Conservation (phyloP, 2,329 filamentous ascomycete genomes). For the Akanthomyces dipterigenus region DNA sequence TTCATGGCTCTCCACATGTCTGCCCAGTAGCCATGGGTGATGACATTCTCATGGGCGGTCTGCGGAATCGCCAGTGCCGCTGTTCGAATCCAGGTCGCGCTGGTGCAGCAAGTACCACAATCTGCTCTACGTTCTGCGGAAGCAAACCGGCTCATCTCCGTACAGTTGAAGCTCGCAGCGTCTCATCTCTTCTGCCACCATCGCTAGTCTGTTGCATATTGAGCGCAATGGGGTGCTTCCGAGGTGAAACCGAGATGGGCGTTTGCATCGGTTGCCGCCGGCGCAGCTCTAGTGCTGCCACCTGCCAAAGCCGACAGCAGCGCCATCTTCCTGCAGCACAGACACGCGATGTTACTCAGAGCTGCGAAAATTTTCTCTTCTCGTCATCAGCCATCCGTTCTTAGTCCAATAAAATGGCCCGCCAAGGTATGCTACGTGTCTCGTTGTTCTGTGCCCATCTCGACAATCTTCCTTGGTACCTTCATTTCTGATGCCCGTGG, state of each 20-base stretch:
- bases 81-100: not conserved
- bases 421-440: not conserved
- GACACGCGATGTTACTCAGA: constrained; percentile 1
- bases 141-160: not conserved
- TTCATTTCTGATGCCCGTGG: not conserved
- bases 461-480: not conserved
- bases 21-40: not conserved
- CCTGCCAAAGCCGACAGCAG: constrained; percentile 1
- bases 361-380: not conserved
- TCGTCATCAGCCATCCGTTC: not conserved
- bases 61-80: not conserved
- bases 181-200: not conserved
- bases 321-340: not conserved
- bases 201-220: not conserved
- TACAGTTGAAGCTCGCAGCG: not conserved
- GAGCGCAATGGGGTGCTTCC: not conserved
- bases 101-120: not conserved
- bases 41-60: not conserved
- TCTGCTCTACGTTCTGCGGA: not conserved
- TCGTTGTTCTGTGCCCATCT: not conserved
- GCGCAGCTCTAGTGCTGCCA: not conserved
- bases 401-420: not conserved
- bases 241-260: not conserved
- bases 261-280: constrained; percentile 7
- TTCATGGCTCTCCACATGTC: constrained; percentile 5